phyloP scores from a whole-genome alignment of 352 stramenopile genomes.

The Salisapilia sapeloensis region DNA sequence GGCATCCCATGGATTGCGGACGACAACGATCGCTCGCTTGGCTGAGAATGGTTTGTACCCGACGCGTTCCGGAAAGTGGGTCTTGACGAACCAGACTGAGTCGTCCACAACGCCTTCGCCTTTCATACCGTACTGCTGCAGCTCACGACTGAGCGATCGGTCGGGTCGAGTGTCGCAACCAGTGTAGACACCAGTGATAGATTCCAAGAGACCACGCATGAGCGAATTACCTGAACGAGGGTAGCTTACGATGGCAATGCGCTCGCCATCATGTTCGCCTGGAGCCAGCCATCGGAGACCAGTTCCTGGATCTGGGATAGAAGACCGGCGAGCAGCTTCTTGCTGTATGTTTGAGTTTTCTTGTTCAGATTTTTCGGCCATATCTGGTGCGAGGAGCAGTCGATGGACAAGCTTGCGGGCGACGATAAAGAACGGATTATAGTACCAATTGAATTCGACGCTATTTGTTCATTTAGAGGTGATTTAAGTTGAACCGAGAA shows the following conservation, averaged over 20 bases:
- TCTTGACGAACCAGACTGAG: slow-evolving; percentile 95
- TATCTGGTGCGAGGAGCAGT: background rate
- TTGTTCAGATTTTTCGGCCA: background rate
- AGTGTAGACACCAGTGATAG: slow-evolving; percentile 89
- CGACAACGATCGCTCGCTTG: slow-evolving; percentile 74
- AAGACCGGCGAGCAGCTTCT: background rate
- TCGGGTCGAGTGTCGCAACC: slow-evolving; percentile 93
- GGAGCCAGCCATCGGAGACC: slow-evolving; percentile 46
- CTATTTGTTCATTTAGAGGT: slow-evolving; percentile 1
- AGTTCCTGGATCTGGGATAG: slow-evolving; percentile 4
- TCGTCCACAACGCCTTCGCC: slow-evolving; percentile 89
- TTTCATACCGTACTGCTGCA: slow-evolving; percentile 83
- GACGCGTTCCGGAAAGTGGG: slow-evolving; percentile 94
- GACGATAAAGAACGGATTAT: slow-evolving; percentile 49
- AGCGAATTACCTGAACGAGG: slow-evolving; percentile 95
- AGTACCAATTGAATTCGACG: slow-evolving; percentile 42
- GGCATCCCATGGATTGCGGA: slow-evolving; percentile 95
- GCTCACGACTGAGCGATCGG: slow-evolving; percentile 80
- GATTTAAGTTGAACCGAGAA: background rate
- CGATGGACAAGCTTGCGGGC: slow-evolving; percentile 12
- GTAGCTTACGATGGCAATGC: slow-evolving; percentile 90
- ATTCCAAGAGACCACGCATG: slow-evolving; percentile 90
- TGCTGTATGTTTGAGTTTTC: background rate
- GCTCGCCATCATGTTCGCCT: slow-evolving; percentile 43
- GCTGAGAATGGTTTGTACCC: slow-evolving; percentile 73